A percentile compares a stretch with the other conserved stretches of the same genome.
Conservation (phyloP, 192 early-diverging fungal species). For the Entophlyctis luteolus region DNA sequence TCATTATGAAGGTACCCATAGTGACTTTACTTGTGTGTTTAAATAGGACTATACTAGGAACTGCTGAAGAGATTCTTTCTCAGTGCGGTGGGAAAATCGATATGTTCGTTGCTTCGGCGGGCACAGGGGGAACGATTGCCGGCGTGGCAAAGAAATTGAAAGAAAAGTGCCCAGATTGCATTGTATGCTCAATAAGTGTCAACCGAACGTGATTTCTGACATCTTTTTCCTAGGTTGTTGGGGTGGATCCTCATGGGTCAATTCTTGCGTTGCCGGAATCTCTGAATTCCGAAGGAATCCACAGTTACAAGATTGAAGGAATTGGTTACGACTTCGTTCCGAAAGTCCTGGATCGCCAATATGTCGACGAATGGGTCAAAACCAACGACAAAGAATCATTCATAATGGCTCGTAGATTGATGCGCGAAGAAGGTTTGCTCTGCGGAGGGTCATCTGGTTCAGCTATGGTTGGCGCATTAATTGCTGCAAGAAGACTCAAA, state of each 20-base stretch:
- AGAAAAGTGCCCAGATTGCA: slow-evolving; percentile 81
- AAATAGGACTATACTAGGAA: slow-evolving; percentile 25
- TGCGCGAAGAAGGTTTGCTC: slow-evolving; percentile 93
- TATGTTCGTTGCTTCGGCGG: slow-evolving; percentile 91
- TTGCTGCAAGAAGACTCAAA: slow-evolving; percentile 79
- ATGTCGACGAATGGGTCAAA: slow-evolving; percentile 95
- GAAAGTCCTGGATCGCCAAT: slow-evolving; percentile 74
- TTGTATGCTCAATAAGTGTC: slow-evolving; percentile 39
- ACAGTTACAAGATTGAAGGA: slow-evolving; percentile 88
- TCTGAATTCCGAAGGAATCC: slow-evolving; percentile 65
- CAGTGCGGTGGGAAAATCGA: slow-evolving; percentile 86
- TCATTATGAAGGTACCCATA: slow-evolving; percentile 82
- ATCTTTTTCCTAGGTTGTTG: slow-evolving; percentile 62
- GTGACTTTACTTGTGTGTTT: slow-evolving; percentile 6
- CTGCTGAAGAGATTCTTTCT: slow-evolving; percentile 52
- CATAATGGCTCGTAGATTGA: slow-evolving; percentile 90
- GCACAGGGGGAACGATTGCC: slow-evolving; percentile 97
- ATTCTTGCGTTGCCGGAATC: slow-evolving; percentile 85
- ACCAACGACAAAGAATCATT: slow-evolving; percentile 94
- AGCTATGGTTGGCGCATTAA: slow-evolving; percentile 81
- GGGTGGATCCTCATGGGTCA: slow-evolving; percentile 91
- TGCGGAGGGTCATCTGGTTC: slow-evolving; percentile 95
- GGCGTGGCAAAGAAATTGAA: slow-evolving; percentile 93
- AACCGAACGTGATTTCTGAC: not conserved
- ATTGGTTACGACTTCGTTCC: slow-evolving; percentile 99